phyloP scores from a whole-genome alignment of 768 basidiomycete species.

The Suillus brevipes region DNA sequence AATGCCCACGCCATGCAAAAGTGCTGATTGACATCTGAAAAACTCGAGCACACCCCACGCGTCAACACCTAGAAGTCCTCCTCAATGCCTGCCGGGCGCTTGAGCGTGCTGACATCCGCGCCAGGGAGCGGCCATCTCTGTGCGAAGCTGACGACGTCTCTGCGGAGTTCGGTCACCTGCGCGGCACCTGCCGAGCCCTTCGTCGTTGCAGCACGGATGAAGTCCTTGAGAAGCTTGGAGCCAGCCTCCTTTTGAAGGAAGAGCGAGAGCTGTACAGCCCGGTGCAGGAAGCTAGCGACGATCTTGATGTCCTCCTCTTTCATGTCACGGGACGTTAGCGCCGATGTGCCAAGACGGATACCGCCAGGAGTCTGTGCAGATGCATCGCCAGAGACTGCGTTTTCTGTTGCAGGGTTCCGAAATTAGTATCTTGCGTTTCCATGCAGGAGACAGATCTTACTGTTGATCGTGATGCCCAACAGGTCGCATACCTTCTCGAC shows the following conservation, averaged over 20 bases:
- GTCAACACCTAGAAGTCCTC: constrained; percentile 42
- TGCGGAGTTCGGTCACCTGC: constrained; percentile 69
- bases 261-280: constrained; percentile 88
- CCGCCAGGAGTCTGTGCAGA: constrained; percentile 96
- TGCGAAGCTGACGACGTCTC: constrained; percentile 83
- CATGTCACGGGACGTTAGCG: constrained; percentile 95
- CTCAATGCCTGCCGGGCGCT: constrained; percentile 63
- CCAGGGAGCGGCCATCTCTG: constrained; percentile 92
- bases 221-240: constrained; percentile 93
- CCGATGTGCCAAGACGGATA: constrained; percentile 93
- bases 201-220: constrained; percentile 76
- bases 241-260: constrained; percentile 93
- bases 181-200: constrained; percentile 72
- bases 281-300: constrained; percentile 91
- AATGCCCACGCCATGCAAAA: constrained; percentile 21
- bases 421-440: neutral
- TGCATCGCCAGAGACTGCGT: constrained; percentile 94
- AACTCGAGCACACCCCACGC: neutral
- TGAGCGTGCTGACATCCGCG: constrained; percentile 51
- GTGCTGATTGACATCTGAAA: constrained; percentile 36
- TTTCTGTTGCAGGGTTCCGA: constrained; percentile 51
- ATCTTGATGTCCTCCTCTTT: constrained; percentile 79
- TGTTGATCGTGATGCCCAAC: constrained; percentile 95
- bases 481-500: constrained; percentile 98
- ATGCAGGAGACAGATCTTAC: constrained; percentile 42